Conservation (phyloP, 2,329 filamentous ascomycete species). For the Periconia macrospinosa region DNA sequence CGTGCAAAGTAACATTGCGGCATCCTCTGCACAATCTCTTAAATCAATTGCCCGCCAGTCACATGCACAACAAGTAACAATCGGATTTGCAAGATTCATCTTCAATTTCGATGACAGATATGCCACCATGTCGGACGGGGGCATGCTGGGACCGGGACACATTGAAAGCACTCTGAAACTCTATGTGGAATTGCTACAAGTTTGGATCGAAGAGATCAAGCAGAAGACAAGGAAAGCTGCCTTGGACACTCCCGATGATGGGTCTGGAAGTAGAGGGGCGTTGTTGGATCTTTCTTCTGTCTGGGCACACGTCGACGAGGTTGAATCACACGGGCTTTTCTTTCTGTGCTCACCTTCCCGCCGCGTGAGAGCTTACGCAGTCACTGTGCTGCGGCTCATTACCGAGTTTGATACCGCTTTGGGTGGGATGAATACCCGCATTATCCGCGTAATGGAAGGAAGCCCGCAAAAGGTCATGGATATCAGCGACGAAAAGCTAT, state of each 20-base stretch:
- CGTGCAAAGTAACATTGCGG: slow-evolving; percentile 87
- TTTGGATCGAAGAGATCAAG: slow-evolving; percentile 97
- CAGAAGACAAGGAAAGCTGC: slow-evolving; percentile 77
- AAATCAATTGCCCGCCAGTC: slow-evolving; percentile 94
- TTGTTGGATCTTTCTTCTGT: slow-evolving; percentile 85
- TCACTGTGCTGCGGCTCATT: slow-evolving; percentile 88
- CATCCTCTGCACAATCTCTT: slow-evolving; percentile 86
- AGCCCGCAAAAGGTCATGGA: slow-evolving; percentile 88
- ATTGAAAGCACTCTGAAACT: slow-evolving; percentile 92
- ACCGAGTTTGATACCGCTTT: slow-evolving; percentile 91
- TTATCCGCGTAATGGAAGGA: slow-evolving; percentile 90
- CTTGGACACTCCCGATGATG: slow-evolving; percentile 63
- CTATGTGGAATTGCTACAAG: slow-evolving; percentile 90
- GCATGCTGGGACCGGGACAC: slow-evolving; percentile 89
- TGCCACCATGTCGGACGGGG: slow-evolving; percentile 96
- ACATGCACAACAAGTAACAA: slow-evolving; percentile 92
- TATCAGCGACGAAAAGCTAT: slow-evolving; percentile 87
- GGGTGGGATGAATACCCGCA: slow-evolving; percentile 75
- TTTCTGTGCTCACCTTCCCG: slow-evolving; percentile 96
- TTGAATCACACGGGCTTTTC: slow-evolving; percentile 94
- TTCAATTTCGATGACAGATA: slow-evolving; percentile 99
- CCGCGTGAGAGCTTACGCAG: slow-evolving; percentile 83
- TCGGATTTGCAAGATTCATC: slow-evolving; percentile 95
- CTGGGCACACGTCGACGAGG: slow-evolving; percentile 92
- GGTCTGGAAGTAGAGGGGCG: slow-evolving; percentile 70